Base-by-base conservation (phyloP, 305 asterid species). In the Solanum chacoense region DNA sequence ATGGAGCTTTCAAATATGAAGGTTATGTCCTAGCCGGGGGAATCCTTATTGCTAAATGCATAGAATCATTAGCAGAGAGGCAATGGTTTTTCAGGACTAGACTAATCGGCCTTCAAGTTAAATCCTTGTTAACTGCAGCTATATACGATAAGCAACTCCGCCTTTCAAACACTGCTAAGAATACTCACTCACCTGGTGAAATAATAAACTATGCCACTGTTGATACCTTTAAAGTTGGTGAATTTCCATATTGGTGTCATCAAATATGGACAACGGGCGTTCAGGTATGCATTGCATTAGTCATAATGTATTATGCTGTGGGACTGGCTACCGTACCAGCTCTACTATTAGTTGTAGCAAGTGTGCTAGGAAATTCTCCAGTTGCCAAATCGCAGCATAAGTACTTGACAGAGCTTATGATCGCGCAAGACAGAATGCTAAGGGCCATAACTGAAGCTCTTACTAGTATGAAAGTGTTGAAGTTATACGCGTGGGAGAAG, bases 181-280 rank as follows among this genome's bases (percentile, higher is more conserved):
- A 14, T 12, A 76, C 36, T 75, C 91, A 90, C 38, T 92, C 92
- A n/a, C 50, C 91, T 0, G 93, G 92, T 3, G 92, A 92, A 72
- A 92, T 92, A 6, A 91, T 89, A 90, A 92, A 91, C 35, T 92
- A 92, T 88, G 91, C 86, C 31, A 89, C 89, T 0, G 91, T 92
- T 28, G 92, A 92, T 90, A 91, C 92, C 13, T 72, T 88, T 26
- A 86, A 81, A 73, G 87, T 89, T 59, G 87, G 92, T n/a, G 93
- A 92, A 77, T 90, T 91, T 34, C 92, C 92, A 7, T 88, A 86
- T 20, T 92, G 90, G 91, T 87, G 91, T 85, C 93, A 92, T 80
- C 91, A 90, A 80, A 84, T 87, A 85, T 92, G 92, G 93, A 91
- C 92, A 67, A 89, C 89, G 4, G 73, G 81, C 7, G 50, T 92